These are phyloP conservation scores for Yarrowia deformans DNA, from an alignment of 805 yeast species.

Conservation along the genomic window DNA sequence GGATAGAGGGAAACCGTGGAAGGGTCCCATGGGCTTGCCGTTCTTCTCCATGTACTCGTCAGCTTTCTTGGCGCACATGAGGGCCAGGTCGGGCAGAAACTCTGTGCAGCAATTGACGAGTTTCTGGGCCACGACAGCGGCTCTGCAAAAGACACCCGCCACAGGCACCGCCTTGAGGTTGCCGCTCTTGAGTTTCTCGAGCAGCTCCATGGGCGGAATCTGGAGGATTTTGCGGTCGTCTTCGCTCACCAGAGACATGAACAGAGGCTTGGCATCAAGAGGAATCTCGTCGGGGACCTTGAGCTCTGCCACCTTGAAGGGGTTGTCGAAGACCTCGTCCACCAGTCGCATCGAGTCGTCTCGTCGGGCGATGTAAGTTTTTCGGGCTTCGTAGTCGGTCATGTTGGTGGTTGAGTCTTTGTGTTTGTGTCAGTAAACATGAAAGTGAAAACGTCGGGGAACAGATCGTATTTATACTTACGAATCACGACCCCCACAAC, in stretches of 20 bases:
- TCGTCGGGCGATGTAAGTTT: conserved; percentile 21
- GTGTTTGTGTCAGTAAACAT: not conserved
- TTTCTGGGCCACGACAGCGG: conserved; percentile 67
- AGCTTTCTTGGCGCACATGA: conserved; percentile 60
- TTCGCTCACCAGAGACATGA: conserved; percentile 10
- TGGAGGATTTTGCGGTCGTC: conserved; percentile 15
- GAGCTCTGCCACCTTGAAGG: conserved; percentile 24
- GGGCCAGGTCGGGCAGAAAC: conserved; percentile 63
- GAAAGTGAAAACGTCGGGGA: too few relatives aligned
- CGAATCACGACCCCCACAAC: not conserved
- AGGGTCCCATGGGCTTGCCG: conserved; percentile 64
- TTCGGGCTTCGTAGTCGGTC: conserved; percentile 34
- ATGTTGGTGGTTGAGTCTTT: not conserved
- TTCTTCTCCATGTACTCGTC: conserved; percentile 59
- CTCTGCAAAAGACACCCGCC: conserved; percentile 62
- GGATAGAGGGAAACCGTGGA: conserved; percentile 72
- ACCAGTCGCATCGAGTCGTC: conserved; percentile 19
- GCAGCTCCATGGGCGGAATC: conserved; percentile 26
- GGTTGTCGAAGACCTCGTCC: conserved; percentile 21
- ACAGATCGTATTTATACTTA: not conserved
- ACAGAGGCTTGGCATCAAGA: conserved; percentile 23
- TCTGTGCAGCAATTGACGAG: conserved; percentile 53
- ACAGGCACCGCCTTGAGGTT: conserved; percentile 55
- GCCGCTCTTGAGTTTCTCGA: conserved; percentile 17
- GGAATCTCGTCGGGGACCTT: conserved; percentile 31